phyloP scores from a whole-genome alignment of 371 early-diverging fungal species.

The Mucor plumbeus region DNA sequence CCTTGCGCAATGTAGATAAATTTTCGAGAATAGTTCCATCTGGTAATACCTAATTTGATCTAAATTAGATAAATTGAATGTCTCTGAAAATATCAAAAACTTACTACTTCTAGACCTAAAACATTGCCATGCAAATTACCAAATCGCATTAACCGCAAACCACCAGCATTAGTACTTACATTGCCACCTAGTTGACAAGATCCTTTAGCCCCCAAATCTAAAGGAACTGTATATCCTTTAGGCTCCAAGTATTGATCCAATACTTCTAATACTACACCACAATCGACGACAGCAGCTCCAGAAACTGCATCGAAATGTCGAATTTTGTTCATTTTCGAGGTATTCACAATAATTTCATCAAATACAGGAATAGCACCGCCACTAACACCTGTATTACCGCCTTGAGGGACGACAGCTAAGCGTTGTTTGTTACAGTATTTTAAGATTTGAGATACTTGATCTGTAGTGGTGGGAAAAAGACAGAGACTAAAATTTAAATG shows the following conservation, averaged over 20 bases:
- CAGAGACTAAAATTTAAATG: conserved; percentile 34
- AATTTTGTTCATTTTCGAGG: conserved; percentile 77
- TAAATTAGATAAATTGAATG: not conserved
- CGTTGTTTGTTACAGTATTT: conserved; percentile 82
- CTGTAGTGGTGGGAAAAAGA: conserved; percentile 79
- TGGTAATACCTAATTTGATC: conserved; percentile 61
- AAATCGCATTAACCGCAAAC: conserved; percentile 88
- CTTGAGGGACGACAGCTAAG: conserved; percentile 93
- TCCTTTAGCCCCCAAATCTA: conserved; percentile 92
- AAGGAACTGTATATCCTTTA: conserved; percentile 78
- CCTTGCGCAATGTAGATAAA: conserved; percentile 79
- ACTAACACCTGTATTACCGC: conserved; percentile 89
- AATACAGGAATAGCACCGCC: conserved; percentile 80
- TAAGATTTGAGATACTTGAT: conserved; percentile 83
- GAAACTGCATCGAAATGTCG: conserved; percentile 80
- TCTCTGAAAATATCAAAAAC: not conserved
- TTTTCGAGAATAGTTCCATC: conserved; percentile 91
- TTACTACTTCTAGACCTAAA: conserved; percentile 80
- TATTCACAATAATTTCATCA: conserved; percentile 90
- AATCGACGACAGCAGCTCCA: conserved; percentile 85
- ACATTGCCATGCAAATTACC: conserved; percentile 93
- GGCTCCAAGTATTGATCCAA: conserved; percentile 80
- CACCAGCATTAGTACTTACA: conserved; percentile 96
- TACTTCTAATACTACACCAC: conserved; percentile 88
- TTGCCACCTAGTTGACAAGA: conserved; percentile 94